Evolutionary conservation across 352 stramenopile genomes (phyloP).

Genomic region (Thraustochytrium sp.): DNA sequence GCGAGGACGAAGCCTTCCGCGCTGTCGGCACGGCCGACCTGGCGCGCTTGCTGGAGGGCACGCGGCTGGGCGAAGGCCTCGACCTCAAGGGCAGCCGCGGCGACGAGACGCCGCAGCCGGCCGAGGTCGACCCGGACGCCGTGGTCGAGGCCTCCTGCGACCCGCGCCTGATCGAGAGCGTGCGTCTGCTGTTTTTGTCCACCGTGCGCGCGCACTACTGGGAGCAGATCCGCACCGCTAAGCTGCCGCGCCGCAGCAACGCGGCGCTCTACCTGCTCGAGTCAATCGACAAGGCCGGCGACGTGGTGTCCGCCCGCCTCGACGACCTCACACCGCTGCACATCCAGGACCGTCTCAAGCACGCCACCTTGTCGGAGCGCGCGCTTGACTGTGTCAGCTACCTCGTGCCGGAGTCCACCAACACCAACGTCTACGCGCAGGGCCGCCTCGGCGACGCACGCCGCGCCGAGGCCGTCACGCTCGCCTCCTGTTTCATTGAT

Average conservation of each 20-base stretch:
- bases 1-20: neutral
- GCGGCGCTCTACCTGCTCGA: conserved; percentile 14
- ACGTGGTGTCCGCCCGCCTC: neutral
- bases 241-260: neutral
- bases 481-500: conserved; percentile 17
- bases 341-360: neutral
- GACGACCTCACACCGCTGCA: neutral
- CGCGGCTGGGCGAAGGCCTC: neutral
- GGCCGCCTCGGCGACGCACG: neutral
- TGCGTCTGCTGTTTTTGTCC: conserved; percentile 22
- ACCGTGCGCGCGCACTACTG: conserved; percentile 19
- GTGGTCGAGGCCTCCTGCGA: neutral
- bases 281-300: conserved; percentile 6
- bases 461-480: conserved; percentile 1
- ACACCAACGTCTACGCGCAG: neutral
- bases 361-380: neutral
- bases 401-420: neutral
- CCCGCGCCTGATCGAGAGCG: neutral
- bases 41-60: neutral
- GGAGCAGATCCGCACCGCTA: conserved; percentile 7
- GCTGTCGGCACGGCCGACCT: neutral
- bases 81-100: neutral
- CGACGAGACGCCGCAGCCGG: neutral
- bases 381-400: neutral
- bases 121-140: neutral